Conservation (phyloP, 2,329 filamentous ascomycete species). For the Coniosporium tulheliwenetii region DNA sequence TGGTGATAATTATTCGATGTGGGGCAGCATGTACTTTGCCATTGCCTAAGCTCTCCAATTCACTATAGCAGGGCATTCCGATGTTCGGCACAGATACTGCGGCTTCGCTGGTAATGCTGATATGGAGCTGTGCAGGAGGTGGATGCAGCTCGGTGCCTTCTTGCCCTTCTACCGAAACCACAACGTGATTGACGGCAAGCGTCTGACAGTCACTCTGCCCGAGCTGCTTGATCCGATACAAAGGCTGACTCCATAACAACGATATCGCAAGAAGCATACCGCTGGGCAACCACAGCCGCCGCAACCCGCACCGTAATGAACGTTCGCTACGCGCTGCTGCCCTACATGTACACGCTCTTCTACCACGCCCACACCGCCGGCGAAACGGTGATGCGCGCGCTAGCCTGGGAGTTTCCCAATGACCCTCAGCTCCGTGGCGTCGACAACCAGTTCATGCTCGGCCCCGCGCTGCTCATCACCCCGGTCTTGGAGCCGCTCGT, state of each 20-base stretch:
- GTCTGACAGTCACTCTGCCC: slow-evolving; percentile 6
- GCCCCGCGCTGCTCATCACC: slow-evolving; percentile 10
- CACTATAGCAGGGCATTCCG: slow-evolving; percentile 11
- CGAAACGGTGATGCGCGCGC: slow-evolving; percentile 9
- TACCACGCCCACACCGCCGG: slow-evolving; percentile 9
- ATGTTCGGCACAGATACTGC: slow-evolving; percentile 15
- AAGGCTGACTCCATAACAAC: too few species aligned
- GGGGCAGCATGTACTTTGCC: slow-evolving; percentile 11
- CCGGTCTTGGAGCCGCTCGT: slow-evolving; percentile 10
- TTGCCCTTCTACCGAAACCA: slow-evolving; percentile 10
- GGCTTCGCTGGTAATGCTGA: slow-evolving; percentile 13
- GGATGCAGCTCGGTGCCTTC: slow-evolving; percentile 14
- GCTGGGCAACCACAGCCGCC: slow-evolving; percentile 11
- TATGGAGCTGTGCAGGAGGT: slow-evolving; percentile 12
- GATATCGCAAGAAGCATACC: slow-evolving; percentile 12
- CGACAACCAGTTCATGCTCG: slow-evolving; percentile 13
- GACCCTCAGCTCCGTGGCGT: slow-evolving; percentile 9
- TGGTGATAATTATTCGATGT: slow-evolving; percentile 11
- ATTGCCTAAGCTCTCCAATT: slow-evolving; percentile 12
- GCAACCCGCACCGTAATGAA: slow-evolving; percentile 12
- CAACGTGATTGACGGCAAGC: slow-evolving; percentile 10
- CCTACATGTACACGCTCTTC: slow-evolving; percentile 14
- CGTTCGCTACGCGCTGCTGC: slow-evolving; percentile 11
- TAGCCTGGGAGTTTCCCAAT: slow-evolving; percentile 12
- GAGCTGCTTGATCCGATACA: slow-evolving; percentile 6